Percentiles rank a stretch among this genome's conserved stretches.
Conservation (phyloP, 306 rosid species). For the Sicyos baderoa region DNA sequence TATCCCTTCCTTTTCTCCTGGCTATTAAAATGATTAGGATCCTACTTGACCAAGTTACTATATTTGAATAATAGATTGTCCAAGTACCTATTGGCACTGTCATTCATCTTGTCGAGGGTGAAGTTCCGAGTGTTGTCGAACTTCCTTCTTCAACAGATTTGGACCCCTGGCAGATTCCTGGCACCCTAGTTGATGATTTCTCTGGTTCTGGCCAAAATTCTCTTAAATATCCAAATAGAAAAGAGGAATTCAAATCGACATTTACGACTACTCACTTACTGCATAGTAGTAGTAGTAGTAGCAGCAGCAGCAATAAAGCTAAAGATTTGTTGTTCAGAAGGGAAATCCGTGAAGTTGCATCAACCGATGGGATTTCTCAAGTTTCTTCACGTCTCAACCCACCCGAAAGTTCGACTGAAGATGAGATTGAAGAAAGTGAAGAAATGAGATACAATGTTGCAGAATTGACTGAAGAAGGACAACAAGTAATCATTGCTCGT, state of each 20-base stretch:
- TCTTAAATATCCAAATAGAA: slow-evolving; percentile 23
- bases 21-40: neutral
- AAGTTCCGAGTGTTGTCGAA: slow-evolving; percentile 39
- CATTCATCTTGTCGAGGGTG: slow-evolving; percentile 68
- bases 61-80: slow-evolving; percentile 41
- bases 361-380: slow-evolving; percentile 26
- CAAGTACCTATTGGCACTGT: slow-evolving; percentile 82
- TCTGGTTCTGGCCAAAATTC: slow-evolving; percentile 24
- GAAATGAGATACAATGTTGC: slow-evolving; percentile 52
- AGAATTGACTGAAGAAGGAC: slow-evolving; percentile 73
- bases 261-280: slow-evolving; percentile 20
- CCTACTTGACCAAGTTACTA: neutral
- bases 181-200: slow-evolving; percentile 44
- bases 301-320: slow-evolving; percentile 24
- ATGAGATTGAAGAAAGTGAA: slow-evolving; percentile 30
- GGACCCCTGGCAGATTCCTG: slow-evolving; percentile 92
- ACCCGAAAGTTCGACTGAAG: slow-evolving; percentile 28
- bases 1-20: neutral
- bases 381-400: slow-evolving; percentile 18
- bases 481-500: slow-evolving; percentile 47
- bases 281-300: slow-evolving; percentile 13
- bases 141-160: slow-evolving; percentile 34
- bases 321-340: slow-evolving; percentile 24
- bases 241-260: slow-evolving; percentile 21
- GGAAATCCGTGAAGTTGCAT: slow-evolving; percentile 21